These are phyloP conservation scores for Artemisia annua DNA, from an alignment of 129 eudicot species.

Conservation along the genomic window DNA sequence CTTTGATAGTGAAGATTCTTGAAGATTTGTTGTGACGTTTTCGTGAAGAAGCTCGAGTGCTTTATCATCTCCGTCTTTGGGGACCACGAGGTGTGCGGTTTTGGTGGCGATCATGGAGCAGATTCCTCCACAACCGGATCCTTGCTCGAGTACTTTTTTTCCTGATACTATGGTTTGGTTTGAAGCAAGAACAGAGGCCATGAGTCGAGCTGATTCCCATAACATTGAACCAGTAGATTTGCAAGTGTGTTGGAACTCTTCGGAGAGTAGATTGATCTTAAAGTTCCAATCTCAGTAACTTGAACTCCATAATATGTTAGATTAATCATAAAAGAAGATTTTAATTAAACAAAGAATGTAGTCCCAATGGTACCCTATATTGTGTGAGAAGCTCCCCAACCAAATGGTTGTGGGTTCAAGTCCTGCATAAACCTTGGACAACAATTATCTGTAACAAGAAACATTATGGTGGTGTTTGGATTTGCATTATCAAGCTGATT, in stretches of 20 bases:
- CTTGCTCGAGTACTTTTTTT: conserved; percentile 67
- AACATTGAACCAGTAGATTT: conserved; percentile 91
- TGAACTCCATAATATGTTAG: conserved; percentile 50
- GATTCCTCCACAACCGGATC: conserved; percentile 73
- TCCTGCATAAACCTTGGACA: not conserved
- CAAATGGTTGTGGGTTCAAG: too few species aligned
- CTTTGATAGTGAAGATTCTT: conserved; percentile 34
- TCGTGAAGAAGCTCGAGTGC: conserved; percentile 57
- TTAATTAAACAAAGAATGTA: not conserved
- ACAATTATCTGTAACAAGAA: not conserved
- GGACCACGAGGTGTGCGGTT: conserved; percentile 70
- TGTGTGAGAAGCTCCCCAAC: too few species aligned
- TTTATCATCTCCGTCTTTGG: conserved; percentile 80
- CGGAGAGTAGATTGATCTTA: conserved; percentile 72
- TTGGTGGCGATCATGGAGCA: conserved; percentile 78
- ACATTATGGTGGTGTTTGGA: not conserved
- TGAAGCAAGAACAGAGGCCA: conserved; percentile 84
- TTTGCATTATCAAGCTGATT: not conserved
- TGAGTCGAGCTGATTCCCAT: conserved; percentile 95
- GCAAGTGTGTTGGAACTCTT: conserved; percentile 89
- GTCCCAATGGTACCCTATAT: too few species aligned
- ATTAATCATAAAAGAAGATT: not conserved
- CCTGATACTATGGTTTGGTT: conserved; percentile 63
- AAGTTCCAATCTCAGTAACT: conserved; percentile 53
- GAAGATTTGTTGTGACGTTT: conserved; percentile 61